A percentile compares a stretch with the other conserved stretches of the same genome.
These are phyloP conservation scores for Lomentospora prolificans DNA, from an alignment of 2,329 filamentous ascomycete genomes.

Conservation along the genomic window DNA sequence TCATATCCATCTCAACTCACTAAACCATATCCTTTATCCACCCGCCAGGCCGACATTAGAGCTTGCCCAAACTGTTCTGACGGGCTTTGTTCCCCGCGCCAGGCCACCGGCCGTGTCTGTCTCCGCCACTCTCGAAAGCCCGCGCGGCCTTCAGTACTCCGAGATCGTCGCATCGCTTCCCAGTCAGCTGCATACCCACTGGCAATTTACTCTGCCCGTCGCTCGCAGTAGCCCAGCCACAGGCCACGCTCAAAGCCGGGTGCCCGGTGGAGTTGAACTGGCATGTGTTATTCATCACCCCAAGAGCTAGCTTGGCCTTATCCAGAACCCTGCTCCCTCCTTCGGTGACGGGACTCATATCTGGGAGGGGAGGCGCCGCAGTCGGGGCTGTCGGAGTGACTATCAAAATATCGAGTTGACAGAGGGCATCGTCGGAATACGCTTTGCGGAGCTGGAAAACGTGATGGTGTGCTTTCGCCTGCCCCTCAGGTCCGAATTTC, in stretches of 20 bases:
- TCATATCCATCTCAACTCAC: too few species aligned
- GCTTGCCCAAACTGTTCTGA: not conserved
- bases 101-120: not conserved
- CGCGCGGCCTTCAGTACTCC: constrained; percentile 19
- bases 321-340: constrained; percentile 23
- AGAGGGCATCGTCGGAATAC: constrained; percentile 34
- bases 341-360: constrained; percentile 6
- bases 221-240: constrained; percentile 20
- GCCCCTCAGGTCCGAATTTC: constrained; percentile 20
- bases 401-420: constrained; percentile 35
- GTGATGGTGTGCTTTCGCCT: constrained; percentile 35
- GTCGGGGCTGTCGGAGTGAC: constrained; percentile 36
- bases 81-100: not conserved
- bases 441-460: constrained; percentile 34
- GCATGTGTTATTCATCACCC: constrained; percentile 32
- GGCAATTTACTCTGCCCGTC: constrained; percentile 17
- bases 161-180: constrained; percentile 18
- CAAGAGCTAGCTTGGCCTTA: constrained; percentile 32
- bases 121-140: constrained; percentile 19
- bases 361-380: constrained; percentile 31
- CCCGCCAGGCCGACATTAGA: not conserved
- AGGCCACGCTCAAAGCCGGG: constrained; percentile 37
- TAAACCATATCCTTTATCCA: too few species aligned
- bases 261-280: constrained; percentile 42
- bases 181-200: constrained; percentile 22